These are phyloP conservation scores for Colletotrichum sp. DNA, from an alignment of 2,329 filamentous ascomycete species.

Conservation along the genomic window DNA sequence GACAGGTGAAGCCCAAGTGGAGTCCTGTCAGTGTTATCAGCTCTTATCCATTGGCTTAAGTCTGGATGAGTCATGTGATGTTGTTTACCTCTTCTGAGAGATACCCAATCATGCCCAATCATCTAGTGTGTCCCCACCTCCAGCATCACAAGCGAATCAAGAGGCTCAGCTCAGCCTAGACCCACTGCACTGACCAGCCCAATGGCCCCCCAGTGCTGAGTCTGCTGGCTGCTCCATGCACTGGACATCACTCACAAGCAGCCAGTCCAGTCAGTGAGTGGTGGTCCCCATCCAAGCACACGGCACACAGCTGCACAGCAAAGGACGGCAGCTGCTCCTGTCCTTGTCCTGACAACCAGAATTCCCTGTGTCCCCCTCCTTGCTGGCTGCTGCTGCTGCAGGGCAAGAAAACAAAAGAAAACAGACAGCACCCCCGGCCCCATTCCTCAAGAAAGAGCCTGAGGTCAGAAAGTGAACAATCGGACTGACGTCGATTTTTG, in stretches of 20 bases:
- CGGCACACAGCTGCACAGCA: background rate
- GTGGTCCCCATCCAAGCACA: background rate
- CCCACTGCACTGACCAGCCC: background rate
- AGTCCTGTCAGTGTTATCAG: background rate
- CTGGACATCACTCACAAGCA: background rate
- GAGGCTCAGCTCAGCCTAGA: background rate
- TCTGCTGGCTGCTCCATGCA: background rate
- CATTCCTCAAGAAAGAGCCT: background rate
- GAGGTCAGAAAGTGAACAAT: background rate
- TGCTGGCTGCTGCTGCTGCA: background rate
- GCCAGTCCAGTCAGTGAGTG: background rate
- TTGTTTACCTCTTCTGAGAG: background rate
- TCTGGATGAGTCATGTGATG: background rate
- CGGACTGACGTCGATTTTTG: background rate
- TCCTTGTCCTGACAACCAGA: constrained; percentile 23
- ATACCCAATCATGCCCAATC: constrained; percentile 12
- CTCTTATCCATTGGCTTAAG: background rate
- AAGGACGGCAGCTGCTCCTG: background rate
- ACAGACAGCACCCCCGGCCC: background rate
- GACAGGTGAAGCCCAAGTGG: background rate
- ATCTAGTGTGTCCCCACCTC: background rate
- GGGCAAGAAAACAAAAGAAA: background rate
- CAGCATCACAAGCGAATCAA: background rate
- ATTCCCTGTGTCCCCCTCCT: constrained; percentile 2
- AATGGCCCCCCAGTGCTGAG: background rate